Evolutionary conservation across 129 eudicot genomes (phyloP).

Genomic region (Rutidosis leptorrhynchoides): DNA sequence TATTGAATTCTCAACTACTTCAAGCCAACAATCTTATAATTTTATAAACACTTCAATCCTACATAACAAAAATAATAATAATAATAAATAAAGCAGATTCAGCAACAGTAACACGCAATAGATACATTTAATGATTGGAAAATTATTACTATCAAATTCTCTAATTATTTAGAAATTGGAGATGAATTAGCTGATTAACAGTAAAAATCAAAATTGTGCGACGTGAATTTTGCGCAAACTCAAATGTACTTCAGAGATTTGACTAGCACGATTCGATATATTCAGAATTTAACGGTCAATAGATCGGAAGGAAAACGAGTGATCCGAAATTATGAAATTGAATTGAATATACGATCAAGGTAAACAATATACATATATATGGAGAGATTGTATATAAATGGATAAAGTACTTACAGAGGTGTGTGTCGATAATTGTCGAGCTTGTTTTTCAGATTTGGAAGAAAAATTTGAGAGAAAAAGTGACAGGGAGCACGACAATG

Average conservation of each 20-base stretch:
- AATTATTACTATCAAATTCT: background rate
- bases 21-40: slow-evolving; percentile 17
- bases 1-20: slow-evolving; percentile 12
- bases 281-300: background rate
- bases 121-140: background rate
- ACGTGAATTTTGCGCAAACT: slow-evolving; percentile 8
- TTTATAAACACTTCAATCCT: slow-evolving; percentile 29
- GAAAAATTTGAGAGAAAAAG: slow-evolving; percentile 18
- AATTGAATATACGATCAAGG: slow-evolving; percentile 8
- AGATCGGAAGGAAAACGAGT: slow-evolving; percentile 14
- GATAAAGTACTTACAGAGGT: slow-evolving; percentile 30
- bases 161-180: background rate
- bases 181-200: background rate
- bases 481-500: slow-evolving; percentile 8
- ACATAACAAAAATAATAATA: background rate
- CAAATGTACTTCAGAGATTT: background rate
- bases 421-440: slow-evolving; percentile 1
- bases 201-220: background rate
- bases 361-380: background rate
- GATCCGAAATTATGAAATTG: slow-evolving; percentile 17
- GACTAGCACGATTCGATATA: slow-evolving; percentile 1
- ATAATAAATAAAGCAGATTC: slow-evolving; percentile 24
- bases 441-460: slow-evolving; percentile 23
- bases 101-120: background rate
- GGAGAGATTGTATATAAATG: slow-evolving; percentile 5